phyloP scores from a whole-genome alignment of 2,329 filamentous ascomycete genomes.

The Juglanconis sp. region DNA sequence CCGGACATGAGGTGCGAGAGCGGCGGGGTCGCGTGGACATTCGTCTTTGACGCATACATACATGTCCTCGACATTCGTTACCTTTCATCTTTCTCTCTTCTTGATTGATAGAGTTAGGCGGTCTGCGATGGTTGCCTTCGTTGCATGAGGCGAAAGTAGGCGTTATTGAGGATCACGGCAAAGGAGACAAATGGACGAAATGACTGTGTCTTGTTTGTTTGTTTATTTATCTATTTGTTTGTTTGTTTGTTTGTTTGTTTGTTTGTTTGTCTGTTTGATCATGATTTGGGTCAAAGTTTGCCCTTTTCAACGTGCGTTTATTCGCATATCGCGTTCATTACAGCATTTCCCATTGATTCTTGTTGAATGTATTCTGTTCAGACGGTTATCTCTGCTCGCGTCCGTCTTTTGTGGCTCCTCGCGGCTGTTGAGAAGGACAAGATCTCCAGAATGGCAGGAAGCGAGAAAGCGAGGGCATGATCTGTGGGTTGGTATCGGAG shows the following conservation, averaged over 20 bases:
- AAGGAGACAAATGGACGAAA: background rate
- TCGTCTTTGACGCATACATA: background rate
- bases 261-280: too few species aligned
- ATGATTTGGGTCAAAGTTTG: too few species aligned
- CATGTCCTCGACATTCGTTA: background rate
- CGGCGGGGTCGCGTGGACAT: background rate
- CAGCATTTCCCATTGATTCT: background rate
- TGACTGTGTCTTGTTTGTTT: background rate
- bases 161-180: background rate
- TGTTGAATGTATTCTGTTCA: background rate
- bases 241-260: too few species aligned
- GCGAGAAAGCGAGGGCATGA: background rate
- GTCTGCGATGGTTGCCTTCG: background rate
- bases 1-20: constrained; percentile 45
- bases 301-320: too few species aligned
- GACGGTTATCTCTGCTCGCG: background rate
- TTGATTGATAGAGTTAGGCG: background rate
- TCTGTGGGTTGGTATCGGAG: background rate
- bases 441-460: background rate
- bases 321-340: too few species aligned
- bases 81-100: background rate
- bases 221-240: too few species aligned
- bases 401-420: background rate
- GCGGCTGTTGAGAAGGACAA: background rate
- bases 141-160: background rate